phyloP scores from a whole-genome alignment of 768 basidiomycete genomes.

The Collybia sordida region DNA sequence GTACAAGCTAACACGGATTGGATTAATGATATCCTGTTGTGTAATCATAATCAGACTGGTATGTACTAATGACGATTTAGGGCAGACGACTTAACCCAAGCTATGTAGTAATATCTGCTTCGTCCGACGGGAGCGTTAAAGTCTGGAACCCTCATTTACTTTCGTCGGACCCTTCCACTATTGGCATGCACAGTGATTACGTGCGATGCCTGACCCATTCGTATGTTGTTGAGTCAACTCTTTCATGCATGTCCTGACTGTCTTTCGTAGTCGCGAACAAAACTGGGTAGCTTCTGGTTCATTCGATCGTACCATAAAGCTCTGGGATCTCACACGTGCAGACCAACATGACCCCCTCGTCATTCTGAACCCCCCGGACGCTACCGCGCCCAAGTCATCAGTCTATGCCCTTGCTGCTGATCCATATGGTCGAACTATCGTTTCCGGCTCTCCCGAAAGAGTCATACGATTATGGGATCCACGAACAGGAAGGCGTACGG shows the following conservation, averaged over 20 bases:
- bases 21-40: conserved; percentile 93
- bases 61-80: conserved; percentile 17
- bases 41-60: conserved; percentile 90
- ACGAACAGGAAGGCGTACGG: conserved; percentile 73
- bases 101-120: conserved; percentile 88
- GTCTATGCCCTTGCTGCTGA: conserved; percentile 82
- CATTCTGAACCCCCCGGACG: conserved; percentile 68
- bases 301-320: conserved; percentile 89
- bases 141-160: conserved; percentile 86
- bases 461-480: conserved; percentile 95
- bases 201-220: conserved; percentile 78
- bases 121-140: conserved; percentile 93
- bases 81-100: conserved; percentile 6
- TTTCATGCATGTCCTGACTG: neutral
- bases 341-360: conserved; percentile 47
- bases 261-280: conserved; percentile 59
- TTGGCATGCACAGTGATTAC: conserved; percentile 84
- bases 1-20: conserved; percentile 92
- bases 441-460: conserved; percentile 89
- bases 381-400: conserved; percentile 64
- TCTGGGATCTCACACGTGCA: conserved; percentile 79
- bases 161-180: conserved; percentile 57
- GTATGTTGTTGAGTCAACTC: conserved; percentile 34
- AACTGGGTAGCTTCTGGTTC: conserved; percentile 93
- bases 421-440: conserved; percentile 76